These are phyloP conservation scores for Pseudonectria foliicola DNA, from an alignment of 2,329 filamentous ascomycete genomes.

Conservation along the genomic window DNA sequence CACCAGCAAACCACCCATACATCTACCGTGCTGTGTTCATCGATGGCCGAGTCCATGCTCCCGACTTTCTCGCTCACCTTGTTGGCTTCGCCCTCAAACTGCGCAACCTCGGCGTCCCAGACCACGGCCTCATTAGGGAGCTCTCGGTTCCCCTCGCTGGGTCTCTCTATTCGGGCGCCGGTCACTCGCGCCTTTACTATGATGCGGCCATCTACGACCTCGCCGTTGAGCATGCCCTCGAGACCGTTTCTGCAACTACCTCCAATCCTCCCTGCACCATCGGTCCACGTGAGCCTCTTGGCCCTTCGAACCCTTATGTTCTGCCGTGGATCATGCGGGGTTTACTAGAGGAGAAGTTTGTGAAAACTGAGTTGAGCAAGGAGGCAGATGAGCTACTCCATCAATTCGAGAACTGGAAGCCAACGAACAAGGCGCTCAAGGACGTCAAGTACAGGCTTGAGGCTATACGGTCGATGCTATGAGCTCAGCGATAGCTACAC, in stretches of 20 bases:
- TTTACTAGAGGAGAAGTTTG: conserved; percentile 82
- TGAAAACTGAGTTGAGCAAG: conserved; percentile 68
- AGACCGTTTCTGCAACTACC: conserved; percentile 54
- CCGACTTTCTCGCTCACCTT: conserved; percentile 88
- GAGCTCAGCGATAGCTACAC: not conserved
- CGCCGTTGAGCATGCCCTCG: conserved; percentile 64
- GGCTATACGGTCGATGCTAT: conserved; percentile 79
- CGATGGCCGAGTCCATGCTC: conserved; percentile 83
- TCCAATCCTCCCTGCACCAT: conserved; percentile 24
- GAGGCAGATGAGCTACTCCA: conserved; percentile 75
- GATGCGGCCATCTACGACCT: conserved; percentile 80
- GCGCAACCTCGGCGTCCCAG: conserved; percentile 84
- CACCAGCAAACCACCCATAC: conserved; percentile 79
- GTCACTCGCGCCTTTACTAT: conserved; percentile 89
- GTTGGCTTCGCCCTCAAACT: conserved; percentile 91
- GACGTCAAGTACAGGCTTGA: conserved; percentile 95
- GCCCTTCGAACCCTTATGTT: conserved; percentile 73
- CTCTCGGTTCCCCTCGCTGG: conserved; percentile 83
- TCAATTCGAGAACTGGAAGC: conserved; percentile 92
- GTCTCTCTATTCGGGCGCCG: conserved; percentile 84
- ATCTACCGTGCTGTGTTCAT: conserved; percentile 96
- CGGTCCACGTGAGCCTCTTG: conserved; percentile 25
- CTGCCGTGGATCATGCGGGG: conserved; percentile 95
- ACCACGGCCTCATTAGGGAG: conserved; percentile 89
- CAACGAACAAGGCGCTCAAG: conserved; percentile 80